phyloP scores from a whole-genome alignment of 2,329 filamentous ascomycete genomes.

The Fusarium tjaetaba region DNA sequence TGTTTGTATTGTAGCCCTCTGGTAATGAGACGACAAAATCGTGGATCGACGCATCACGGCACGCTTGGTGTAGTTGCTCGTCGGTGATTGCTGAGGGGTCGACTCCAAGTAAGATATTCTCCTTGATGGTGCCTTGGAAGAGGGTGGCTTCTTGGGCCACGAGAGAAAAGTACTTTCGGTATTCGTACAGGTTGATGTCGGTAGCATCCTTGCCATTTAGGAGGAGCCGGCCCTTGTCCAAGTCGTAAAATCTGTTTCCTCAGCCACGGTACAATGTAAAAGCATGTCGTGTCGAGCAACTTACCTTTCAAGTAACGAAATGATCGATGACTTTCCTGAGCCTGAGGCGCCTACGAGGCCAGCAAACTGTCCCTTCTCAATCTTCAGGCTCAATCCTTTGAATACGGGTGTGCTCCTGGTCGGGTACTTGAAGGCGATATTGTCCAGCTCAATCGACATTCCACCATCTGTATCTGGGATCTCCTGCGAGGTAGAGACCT shows the following conservation, averaged over 20 bases:
- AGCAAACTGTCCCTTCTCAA: slow-evolving; percentile 75
- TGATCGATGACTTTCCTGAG: slow-evolving; percentile 78
- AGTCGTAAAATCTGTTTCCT: slow-evolving; percentile 71
- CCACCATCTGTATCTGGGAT: slow-evolving; percentile 60
- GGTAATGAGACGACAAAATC: slow-evolving; percentile 76
- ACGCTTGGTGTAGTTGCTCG: slow-evolving; percentile 62
- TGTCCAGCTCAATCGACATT: slow-evolving; percentile 64
- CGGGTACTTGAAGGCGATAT: slow-evolving; percentile 70
- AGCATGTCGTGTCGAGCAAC: not conserved
- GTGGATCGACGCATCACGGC: slow-evolving; percentile 72
- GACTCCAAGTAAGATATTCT: slow-evolving; percentile 76
- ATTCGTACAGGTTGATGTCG: slow-evolving; percentile 67
- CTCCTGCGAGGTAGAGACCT: slow-evolving; percentile 43
- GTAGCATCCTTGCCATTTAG: slow-evolving; percentile 70
- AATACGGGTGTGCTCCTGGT: slow-evolving; percentile 67
- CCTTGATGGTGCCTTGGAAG: slow-evolving; percentile 74
- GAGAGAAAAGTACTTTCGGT: slow-evolving; percentile 72
- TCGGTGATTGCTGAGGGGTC: slow-evolving; percentile 62
- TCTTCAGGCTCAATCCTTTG: slow-evolving; percentile 68
- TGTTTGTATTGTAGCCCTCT: slow-evolving; percentile 72
- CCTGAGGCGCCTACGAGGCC: slow-evolving; percentile 77
- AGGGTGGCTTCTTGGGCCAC: slow-evolving; percentile 80
- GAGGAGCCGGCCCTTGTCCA: slow-evolving; percentile 70
- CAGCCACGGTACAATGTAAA: not conserved
- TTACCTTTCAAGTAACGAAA: slow-evolving; percentile 67